These are phyloP conservation scores for Monoraphidium neglectum DNA, from an alignment of 139 green algal genomes.

Conservation along the genomic window DNA sequence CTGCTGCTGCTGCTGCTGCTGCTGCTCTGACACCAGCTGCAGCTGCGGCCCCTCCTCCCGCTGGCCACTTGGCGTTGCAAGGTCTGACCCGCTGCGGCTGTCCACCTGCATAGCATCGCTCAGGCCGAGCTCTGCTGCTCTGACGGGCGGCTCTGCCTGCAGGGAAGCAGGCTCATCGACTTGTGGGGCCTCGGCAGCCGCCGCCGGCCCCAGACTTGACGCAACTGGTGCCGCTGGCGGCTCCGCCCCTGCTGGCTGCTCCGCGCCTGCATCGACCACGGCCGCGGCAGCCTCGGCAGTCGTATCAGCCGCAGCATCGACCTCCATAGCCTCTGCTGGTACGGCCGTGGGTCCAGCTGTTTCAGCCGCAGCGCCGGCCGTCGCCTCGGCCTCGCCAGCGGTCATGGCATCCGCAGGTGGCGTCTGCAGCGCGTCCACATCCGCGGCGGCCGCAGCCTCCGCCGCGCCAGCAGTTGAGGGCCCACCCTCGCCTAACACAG, in stretches of 20 bases:
- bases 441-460: not conserved
- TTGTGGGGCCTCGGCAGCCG: not conserved
- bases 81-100: not conserved
- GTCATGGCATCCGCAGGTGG: not conserved
- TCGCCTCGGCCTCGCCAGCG: not conserved
- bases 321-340: not conserved
- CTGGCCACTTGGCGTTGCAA: not conserved
- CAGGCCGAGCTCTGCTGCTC: not conserved
- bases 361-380: not conserved
- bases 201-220: not conserved
- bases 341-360: not conserved
- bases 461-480: too few relatives aligned
- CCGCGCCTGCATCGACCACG: not conserved
- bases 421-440: not conserved
- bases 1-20: slow-evolving; percentile 5
- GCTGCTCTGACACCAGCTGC: not conserved
- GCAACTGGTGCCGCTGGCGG: not conserved
- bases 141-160: not conserved
- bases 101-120: not conserved
- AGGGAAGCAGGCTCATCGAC: not conserved
- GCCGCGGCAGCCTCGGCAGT: not conserved
- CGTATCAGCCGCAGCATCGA: not conserved
- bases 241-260: not conserved
- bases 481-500: too few relatives aligned
- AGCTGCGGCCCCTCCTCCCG: not conserved